Base-by-base conservation (phyloP, 2,329 filamentous ascomycete species). In the Penicillium rolfsii region DNA sequence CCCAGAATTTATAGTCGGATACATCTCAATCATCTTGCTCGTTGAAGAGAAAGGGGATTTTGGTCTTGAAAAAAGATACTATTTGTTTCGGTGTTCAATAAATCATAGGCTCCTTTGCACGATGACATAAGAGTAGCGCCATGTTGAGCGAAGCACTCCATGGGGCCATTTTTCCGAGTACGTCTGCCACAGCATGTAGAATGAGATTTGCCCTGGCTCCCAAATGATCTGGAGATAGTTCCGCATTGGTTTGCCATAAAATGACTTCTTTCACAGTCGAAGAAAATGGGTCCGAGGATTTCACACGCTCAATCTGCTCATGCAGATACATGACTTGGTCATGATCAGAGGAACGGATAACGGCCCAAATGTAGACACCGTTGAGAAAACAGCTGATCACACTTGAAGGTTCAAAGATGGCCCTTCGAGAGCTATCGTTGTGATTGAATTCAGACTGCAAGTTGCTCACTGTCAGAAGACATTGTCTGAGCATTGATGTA, bases 131-230 rank as follows among this genome's bases (percentile, higher is more conserved):
- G 6, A 59, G 50, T 33, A 59, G 50, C n/a, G 57, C 57, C 28
- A 59, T 30, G 26, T 59, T 53, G 19, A 59, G 50, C 19, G 57
- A 59, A 12, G 57, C 57, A 11, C 50, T 59, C 57, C 57, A 59
- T 9, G 50, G 57, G 7, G 57, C 50, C 57, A 59, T 59, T 26
- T 49, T 46, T 14, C 57, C 43, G 16, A 59, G 28, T 1, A 59
- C 24, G 30, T 59, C 57, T 22, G 57, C 57, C 28, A 49, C 57
- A 16, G 50, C 50, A 38, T 54, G 45, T 33, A 59, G 40, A 3
- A 59, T 59, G 9, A 59, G 19, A 11, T 54, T 59, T 19, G 48
- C 46, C 24, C 24, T 49, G 28, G 14, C 12, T 4, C 30, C 48
- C 19, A 36, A 19, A n/a, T 50, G 26, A 22, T 33, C 48, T n/a